Conservation (phyloP, 495 filamentous ascomycete genomes). For the Talaromyces liani region DNA sequence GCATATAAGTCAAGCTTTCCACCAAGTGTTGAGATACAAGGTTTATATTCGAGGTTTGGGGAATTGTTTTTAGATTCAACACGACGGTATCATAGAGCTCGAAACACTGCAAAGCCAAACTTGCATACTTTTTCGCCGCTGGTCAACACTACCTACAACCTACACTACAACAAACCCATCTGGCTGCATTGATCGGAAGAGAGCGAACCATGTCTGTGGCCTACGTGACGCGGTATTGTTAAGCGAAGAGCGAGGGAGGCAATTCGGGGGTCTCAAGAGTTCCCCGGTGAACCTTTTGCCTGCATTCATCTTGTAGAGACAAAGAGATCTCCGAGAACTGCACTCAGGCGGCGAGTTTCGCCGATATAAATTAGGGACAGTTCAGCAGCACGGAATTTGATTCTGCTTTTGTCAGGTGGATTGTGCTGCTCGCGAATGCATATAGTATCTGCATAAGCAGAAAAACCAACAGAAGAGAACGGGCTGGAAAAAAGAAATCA, state of each 20-base stretch:
- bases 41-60: not conserved
- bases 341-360: not conserved
- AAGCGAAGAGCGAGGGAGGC: not conserved
- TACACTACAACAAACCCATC: not conserved
- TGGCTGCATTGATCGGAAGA: not conserved
- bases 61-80: not conserved
- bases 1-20: not conserved
- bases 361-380: not conserved
- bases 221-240: not conserved
- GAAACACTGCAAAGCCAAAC: not conserved
- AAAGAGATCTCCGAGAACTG: not conserved
- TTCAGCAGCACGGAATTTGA: not conserved
- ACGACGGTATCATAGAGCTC: not conserved
- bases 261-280: not conserved
- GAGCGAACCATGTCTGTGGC: not conserved
- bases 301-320: not conserved
- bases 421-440: not conserved
- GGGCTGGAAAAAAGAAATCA: not conserved
- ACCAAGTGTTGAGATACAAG: not conserved
- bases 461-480: not conserved
- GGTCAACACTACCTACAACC: not conserved
- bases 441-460: not conserved
- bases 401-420: not conserved
- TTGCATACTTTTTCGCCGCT: not conserved
- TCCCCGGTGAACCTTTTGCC: not conserved